Evolutionary conservation across 768 basidiomycete species (phyloP), one percentile per base, ranked within the genome.

Genomic region (Tremella mesenterica): DNA sequence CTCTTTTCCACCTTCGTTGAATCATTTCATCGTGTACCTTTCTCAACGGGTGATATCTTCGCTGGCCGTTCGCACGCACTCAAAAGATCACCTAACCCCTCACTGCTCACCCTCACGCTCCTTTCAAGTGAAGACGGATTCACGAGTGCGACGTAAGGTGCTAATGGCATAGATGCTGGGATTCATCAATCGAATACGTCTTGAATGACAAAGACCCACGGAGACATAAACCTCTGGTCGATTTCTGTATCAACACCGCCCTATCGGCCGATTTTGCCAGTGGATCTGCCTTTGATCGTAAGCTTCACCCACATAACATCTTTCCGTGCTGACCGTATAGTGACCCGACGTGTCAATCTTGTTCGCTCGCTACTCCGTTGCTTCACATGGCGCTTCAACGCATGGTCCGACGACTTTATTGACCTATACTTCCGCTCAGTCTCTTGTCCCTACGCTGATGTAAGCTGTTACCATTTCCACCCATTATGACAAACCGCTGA

Each of bases 241-340:
- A 86, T 57, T 92, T 86, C 82, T 81, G 90, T 52, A 65, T 85
- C 28, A 73, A 79, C 20, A 77, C 82, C 27, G 76, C 80, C 18
- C 77, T 89, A 2, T 75, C 76, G 9, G 77, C 84, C 31, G 90
- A 95, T 59, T 88, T 92, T 70, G 79, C 81, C 30, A 81, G 83
- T 43, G 86, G 87, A 59, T 93, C 88, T 26, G 86, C 88, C 2
- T 95, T 95, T 70, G 80, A 84, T 59, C 84, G 88, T 86, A 75
- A 67, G 81, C 76, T 4, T 10, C 12, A 7, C 20, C 0, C 13
- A 10, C 36, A 44, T 8, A 16, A 6, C 21, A 10, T 44, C 18
- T 29, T 18, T 38, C 34, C 54, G 12, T 16, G 27, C 28, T 50
- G 14, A 44, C 25, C n/a, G 18, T 25, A 16, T 64, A 90, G 88